phyloP scores from a whole-genome alignment of 2,329 filamentous ascomycete genomes.

The Talaromyces sp. region DNA sequence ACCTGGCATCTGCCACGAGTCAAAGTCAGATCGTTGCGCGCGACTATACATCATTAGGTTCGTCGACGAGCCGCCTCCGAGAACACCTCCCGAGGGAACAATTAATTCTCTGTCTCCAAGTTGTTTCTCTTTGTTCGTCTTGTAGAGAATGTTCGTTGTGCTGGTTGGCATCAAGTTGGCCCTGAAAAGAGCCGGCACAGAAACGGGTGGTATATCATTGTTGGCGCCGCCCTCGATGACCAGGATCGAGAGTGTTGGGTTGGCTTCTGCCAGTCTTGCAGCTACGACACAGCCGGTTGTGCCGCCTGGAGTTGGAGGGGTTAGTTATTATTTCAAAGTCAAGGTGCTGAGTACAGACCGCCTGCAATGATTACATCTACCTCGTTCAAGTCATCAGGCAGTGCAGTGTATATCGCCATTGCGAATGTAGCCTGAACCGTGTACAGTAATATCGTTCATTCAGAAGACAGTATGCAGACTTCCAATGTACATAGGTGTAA shows the following conservation, averaged over 20 bases:
- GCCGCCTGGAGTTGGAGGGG: background rate
- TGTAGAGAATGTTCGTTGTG: constrained; percentile 1
- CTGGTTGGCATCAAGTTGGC: background rate
- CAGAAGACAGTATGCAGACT: too few species aligned
- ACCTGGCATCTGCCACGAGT: constrained; percentile 1
- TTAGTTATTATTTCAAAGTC: background rate
- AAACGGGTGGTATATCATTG: background rate
- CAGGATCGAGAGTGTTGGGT: constrained; percentile 1
- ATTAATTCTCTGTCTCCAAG: background rate
- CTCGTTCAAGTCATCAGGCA: background rate
- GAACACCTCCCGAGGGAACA: constrained; percentile 1
- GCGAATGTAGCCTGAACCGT: background rate
- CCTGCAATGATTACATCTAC: constrained; percentile 8
- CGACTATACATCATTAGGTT: constrained; percentile 11
- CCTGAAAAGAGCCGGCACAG: background rate
- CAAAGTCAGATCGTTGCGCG: constrained; percentile 2
- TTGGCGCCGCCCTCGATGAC: constrained; percentile 1
- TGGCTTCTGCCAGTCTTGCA: constrained; percentile 7
- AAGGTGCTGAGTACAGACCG: background rate
- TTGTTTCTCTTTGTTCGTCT: background rate
- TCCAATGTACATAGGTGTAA: too few species aligned
- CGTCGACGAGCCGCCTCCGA: constrained; percentile 6
- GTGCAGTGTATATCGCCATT: background rate
- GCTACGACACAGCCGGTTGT: constrained; percentile 6
- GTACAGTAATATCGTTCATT: too few species aligned